These are phyloP conservation scores for Macrocystidia cucumis DNA, from an alignment of 1,284 basidiomycete genomes.

Conservation along the genomic window DNA sequence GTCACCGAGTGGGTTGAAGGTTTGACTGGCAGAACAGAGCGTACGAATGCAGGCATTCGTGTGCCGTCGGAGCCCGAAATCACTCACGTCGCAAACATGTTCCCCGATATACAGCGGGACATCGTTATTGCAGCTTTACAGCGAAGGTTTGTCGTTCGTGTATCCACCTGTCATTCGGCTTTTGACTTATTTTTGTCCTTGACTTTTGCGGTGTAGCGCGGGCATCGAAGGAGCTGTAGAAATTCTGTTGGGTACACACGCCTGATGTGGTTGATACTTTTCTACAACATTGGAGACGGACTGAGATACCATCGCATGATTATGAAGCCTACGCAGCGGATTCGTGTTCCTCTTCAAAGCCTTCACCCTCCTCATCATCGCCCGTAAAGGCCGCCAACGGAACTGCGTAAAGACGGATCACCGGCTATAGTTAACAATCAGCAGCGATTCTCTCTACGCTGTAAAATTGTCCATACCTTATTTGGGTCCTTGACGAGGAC, in stretches of 20 bases:
- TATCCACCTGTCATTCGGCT: conserved; percentile 5
- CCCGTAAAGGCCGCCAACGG: conserved; percentile 80
- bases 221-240: conserved; percentile 79
- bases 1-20: conserved; percentile 81
- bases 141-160: conserved; percentile 69
- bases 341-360: conserved; percentile 20
- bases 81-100: conserved; percentile 68
- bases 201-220: conserved; percentile 33
- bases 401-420: conserved; percentile 90
- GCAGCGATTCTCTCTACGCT: too few relatives aligned
- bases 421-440: conserved; percentile 55
- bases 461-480: conserved; percentile 53
- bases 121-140: conserved; percentile 76
- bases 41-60: conserved; percentile 45
- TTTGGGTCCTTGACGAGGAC: conserved; percentile 95
- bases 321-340: too few relatives aligned
- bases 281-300: conserved; percentile 2
- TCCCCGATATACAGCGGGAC: conserved; percentile 71
- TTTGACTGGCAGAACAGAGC: conserved; percentile 57
- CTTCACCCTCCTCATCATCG: conserved; percentile 34
- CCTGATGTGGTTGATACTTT: conserved; percentile 11
- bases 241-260: conserved; percentile 52
- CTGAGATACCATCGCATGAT: too few relatives aligned
- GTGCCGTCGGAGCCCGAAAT: conserved; percentile 74
- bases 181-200: neutral